Percentiles rank a stretch among this genome's conserved stretches.
These are phyloP conservation scores for Pichia sp. DNA, from an alignment of 1,139 yeast species.

Conservation along the genomic window DNA sequence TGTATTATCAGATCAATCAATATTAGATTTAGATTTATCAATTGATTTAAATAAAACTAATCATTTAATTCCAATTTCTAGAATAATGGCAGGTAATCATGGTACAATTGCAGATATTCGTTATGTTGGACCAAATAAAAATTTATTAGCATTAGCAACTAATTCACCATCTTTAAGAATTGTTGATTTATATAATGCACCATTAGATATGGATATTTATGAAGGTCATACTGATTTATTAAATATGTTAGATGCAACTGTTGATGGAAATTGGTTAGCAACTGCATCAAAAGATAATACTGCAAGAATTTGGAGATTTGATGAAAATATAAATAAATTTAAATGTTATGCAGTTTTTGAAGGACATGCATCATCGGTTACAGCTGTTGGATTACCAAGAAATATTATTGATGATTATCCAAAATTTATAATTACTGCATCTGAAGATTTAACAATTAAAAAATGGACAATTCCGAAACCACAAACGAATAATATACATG, in stretches of 20 bases:
- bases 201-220: slow-evolving; percentile 56
- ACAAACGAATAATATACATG: slow-evolving; percentile 11
- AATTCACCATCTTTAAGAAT: slow-evolving; percentile 88
- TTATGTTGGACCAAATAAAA: slow-evolving; percentile 59
- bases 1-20: slow-evolving; percentile 80
- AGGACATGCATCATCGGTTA: slow-evolving; percentile 86
- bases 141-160: slow-evolving; percentile 73
- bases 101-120: slow-evolving; percentile 90
- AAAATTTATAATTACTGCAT: slow-evolving; percentile 72
- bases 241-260: slow-evolving; percentile 69
- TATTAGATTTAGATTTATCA: slow-evolving; percentile 46
- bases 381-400: slow-evolving; percentile 74
- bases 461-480: slow-evolving; percentile 71
- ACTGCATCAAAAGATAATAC: slow-evolving; percentile 91
- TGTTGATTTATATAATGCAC: slow-evolving; percentile 45
- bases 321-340: slow-evolving; percentile 38
- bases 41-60: slow-evolving; percentile 21
- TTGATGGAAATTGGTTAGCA: slow-evolving; percentile 82
- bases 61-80: slow-evolving; percentile 37
- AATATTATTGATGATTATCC: slow-evolving; percentile 50
- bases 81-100: slow-evolving; percentile 83
- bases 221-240: slow-evolving; percentile 85
- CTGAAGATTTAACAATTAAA: slow-evolving; percentile 84
- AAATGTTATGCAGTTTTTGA: slow-evolving; percentile 53
- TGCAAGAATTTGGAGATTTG: slow-evolving; percentile 75